These are phyloP conservation scores for Quercus suber DNA, from an alignment of 306 rosid genomes.

Conservation along the genomic window DNA sequence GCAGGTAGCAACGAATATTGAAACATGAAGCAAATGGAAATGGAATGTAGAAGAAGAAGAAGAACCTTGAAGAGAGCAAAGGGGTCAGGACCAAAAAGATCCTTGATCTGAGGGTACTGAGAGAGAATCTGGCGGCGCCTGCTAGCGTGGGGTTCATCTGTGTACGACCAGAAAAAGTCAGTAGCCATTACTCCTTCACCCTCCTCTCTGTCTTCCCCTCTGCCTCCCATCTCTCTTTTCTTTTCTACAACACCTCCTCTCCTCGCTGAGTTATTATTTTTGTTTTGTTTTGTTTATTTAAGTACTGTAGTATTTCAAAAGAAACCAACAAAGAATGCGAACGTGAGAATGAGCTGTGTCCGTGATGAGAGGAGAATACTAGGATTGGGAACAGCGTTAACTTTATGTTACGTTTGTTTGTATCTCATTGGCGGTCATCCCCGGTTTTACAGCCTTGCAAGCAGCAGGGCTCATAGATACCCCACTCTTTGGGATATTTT, in stretches of 20 bases:
- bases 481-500: too few species aligned
- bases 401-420: too few species aligned
- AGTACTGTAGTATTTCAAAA: too few species aligned
- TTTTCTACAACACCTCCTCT: background rate
- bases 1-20: background rate
- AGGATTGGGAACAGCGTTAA: too few species aligned
- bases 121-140: conserved; percentile 93
- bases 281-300: too few species aligned
- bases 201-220: conserved; percentile 31
- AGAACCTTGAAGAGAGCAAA: conserved; percentile 68
- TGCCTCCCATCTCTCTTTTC: conserved; percentile 17
- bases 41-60: background rate
- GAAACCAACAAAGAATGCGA: too few species aligned
- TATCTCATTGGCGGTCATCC: too few species aligned
- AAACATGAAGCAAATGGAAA: background rate
- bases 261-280: too few species aligned
- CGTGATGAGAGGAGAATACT: too few species aligned
- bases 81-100: conserved; percentile 82
- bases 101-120: conserved; percentile 79
- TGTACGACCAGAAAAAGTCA: conserved; percentile 90
- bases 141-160: conserved; percentile 91
- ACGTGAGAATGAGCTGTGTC: too few species aligned
- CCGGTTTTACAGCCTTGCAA: too few species aligned
- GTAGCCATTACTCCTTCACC: conserved; percentile 50
- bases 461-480: too few species aligned